These are phyloP conservation scores for Fistulinella cinereoalba DNA, from an alignment of 1,284 basidiomycete genomes.

Conservation along the genomic window DNA sequence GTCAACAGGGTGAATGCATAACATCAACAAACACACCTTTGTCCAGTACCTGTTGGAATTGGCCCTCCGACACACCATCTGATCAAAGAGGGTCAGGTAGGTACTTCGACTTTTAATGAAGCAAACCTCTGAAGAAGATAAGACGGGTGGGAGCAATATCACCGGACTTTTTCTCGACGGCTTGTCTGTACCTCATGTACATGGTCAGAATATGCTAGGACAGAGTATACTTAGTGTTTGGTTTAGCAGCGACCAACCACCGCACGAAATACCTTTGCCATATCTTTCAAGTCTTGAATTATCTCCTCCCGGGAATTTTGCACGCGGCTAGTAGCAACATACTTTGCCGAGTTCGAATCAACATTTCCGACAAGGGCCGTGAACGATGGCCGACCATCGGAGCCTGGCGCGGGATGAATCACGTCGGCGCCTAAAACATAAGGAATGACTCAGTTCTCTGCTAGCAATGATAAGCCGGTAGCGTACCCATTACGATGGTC, in stretches of 20 bases:
- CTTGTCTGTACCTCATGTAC: slow-evolving; percentile 54
- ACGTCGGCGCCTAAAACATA: slow-evolving; percentile 79
- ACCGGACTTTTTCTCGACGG: slow-evolving; percentile 48
- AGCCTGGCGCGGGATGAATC: slow-evolving; percentile 74
- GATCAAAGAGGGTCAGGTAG: slow-evolving; percentile 4
- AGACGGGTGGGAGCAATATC: slow-evolving; percentile 56
- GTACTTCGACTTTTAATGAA: slow-evolving; percentile 3
- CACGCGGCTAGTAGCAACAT: slow-evolving; percentile 54
- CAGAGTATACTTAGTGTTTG: slow-evolving; percentile 17
- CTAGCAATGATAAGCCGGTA: not conserved
- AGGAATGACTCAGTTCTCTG: too few relatives aligned
- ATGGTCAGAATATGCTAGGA: slow-evolving; percentile 49
- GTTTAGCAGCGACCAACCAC: not conserved
- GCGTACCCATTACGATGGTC: slow-evolving; percentile 72
- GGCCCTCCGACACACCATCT: slow-evolving; percentile 82
- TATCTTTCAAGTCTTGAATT: slow-evolving; percentile 64
- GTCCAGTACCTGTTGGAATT: slow-evolving; percentile 68
- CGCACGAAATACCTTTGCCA: slow-evolving; percentile 47
- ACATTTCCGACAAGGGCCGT: slow-evolving; percentile 73
- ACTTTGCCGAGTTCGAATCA: slow-evolving; percentile 60
- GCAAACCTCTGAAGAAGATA: slow-evolving; percentile 68
- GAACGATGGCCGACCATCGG: slow-evolving; percentile 70
- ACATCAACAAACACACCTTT: slow-evolving; percentile 40
- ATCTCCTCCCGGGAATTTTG: slow-evolving; percentile 72
- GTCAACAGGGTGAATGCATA: not conserved